Percentiles rank a stretch among this genome's conserved stretches.
phyloP scores from a whole-genome alignment of 108 stramenopile species.

The Pseudonitzschia multistriata region DNA sequence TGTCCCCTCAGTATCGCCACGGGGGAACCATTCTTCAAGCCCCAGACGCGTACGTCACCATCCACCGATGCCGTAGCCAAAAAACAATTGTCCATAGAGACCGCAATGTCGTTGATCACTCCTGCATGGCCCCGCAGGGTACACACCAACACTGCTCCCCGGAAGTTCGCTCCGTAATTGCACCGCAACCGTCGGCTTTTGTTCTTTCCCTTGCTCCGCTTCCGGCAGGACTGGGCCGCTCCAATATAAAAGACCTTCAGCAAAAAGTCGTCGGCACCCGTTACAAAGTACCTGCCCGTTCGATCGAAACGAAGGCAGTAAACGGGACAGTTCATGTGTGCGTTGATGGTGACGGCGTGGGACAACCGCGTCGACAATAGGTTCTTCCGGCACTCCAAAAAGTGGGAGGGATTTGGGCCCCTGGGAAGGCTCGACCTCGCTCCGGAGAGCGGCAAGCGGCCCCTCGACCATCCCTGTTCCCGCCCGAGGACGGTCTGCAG shows the following conservation, averaged over 20 bases:
- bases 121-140: constrained; percentile 91
- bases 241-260: constrained; percentile 87
- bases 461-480: constrained; percentile 30
- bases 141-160: constrained; percentile 79
- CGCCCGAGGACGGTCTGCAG: constrained; percentile 25
- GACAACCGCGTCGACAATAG: constrained; percentile 57
- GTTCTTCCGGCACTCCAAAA: constrained; percentile 34
- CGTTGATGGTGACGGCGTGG: constrained; percentile 77
- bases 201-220: background rate
- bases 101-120: constrained; percentile 90
- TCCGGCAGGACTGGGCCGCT: constrained; percentile 30
- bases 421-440: background rate
- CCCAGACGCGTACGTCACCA: constrained; percentile 87
- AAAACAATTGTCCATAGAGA: constrained; percentile 87
- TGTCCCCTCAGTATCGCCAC: constrained; percentile 84
- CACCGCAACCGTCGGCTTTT: constrained; percentile 28
- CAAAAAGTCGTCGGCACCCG: constrained; percentile 93
- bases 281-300: constrained; percentile 88
- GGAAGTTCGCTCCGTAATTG: constrained; percentile 60
- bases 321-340: constrained; percentile 82
- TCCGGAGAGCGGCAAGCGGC: background rate
- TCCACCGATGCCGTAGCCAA: constrained; percentile 88
- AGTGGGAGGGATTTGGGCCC: constrained; percentile 4
- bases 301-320: constrained; percentile 89
- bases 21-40: constrained; percentile 80